phyloP scores from a whole-genome alignment of 257 asterid species.

The Solanum pennellii region DNA sequence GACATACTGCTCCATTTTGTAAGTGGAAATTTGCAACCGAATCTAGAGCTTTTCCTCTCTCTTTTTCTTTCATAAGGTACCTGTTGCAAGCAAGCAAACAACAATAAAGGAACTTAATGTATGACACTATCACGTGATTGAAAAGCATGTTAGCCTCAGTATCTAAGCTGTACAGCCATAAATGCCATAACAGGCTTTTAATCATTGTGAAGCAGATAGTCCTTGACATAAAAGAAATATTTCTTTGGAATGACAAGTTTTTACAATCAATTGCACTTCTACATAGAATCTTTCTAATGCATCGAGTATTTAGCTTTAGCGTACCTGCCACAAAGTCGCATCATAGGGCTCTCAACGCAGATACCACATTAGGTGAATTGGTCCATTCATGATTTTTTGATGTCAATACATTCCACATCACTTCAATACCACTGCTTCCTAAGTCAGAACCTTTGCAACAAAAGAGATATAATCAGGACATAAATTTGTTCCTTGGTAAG shows the following conservation, averaged over 20 bases:
- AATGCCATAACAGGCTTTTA: neutral
- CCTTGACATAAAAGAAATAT: neutral
- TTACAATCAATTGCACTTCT: neutral
- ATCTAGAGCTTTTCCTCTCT: conserved; percentile 89
- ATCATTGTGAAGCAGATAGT: neutral
- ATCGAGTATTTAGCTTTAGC: neutral
- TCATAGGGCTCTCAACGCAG: conserved; percentile 39
- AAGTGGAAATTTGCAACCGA: conserved; percentile 95
- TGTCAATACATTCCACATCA: conserved; percentile 44
- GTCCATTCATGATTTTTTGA: conserved; percentile 54
- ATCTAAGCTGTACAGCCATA: neutral
- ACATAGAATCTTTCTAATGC: neutral
- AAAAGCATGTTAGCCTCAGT: neutral
- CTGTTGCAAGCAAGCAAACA: conserved; percentile 20
- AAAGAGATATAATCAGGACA: neutral
- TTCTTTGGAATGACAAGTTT: neutral
- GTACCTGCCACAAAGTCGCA: conserved; percentile 91
- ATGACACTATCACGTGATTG: neutral
- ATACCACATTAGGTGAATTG: conserved; percentile 33
- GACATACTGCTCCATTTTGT: conserved; percentile 95
- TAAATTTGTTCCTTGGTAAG: neutral
- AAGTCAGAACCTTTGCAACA: conserved; percentile 37
- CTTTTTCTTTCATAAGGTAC: conserved; percentile 84
- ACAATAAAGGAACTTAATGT: neutral
- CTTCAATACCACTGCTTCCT: conserved; percentile 58